Evolutionary conservation across 2,329 filamentous ascomycete genomes (phyloP).

Genomic region (Trichoderma guizhouense): DNA sequence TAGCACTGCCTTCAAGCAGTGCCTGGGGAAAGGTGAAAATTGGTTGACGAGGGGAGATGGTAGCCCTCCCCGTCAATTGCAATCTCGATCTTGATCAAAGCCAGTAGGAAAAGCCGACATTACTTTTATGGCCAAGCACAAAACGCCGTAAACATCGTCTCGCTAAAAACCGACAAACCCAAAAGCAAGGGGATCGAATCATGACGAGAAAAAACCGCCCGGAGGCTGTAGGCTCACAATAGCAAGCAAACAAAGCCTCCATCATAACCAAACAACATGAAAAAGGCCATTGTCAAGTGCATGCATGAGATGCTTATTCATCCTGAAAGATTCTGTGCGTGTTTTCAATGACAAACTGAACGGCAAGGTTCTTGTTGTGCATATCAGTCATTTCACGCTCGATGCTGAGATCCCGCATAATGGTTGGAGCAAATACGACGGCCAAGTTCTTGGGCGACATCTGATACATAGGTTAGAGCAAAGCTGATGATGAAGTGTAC

Average conservation of each 20-base stretch:
- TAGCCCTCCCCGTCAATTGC: neutral
- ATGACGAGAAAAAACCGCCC: neutral
- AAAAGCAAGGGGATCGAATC: constrained; percentile 7
- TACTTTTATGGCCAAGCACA: constrained; percentile 15
- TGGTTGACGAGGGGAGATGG: neutral
- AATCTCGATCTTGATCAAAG: neutral
- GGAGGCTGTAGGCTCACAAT: neutral
- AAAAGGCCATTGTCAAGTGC: neutral
- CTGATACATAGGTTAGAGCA: constrained; percentile 37
- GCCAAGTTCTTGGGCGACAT: constrained; percentile 97
- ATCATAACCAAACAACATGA: neutral
- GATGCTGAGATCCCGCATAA: constrained; percentile 87
- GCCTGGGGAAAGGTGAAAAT: neutral
- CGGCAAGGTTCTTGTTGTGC: constrained; percentile 84
- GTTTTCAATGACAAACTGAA: constrained; percentile 92
- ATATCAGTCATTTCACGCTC: constrained; percentile 96
- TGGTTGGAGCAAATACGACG: constrained; percentile 95
- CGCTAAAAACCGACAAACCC: constrained; percentile 1
- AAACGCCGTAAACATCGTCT: constrained; percentile 10
- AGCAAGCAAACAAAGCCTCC: neutral
- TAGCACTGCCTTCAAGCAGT: neutral
- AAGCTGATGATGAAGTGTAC: neutral
- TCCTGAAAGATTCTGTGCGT: constrained; percentile 75
- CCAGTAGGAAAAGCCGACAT: constrained; percentile 2
- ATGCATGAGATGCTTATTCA: constrained; percentile 20